Conservation (phyloP, 306 rosid genomes). For the Neltuma alba region DNA sequence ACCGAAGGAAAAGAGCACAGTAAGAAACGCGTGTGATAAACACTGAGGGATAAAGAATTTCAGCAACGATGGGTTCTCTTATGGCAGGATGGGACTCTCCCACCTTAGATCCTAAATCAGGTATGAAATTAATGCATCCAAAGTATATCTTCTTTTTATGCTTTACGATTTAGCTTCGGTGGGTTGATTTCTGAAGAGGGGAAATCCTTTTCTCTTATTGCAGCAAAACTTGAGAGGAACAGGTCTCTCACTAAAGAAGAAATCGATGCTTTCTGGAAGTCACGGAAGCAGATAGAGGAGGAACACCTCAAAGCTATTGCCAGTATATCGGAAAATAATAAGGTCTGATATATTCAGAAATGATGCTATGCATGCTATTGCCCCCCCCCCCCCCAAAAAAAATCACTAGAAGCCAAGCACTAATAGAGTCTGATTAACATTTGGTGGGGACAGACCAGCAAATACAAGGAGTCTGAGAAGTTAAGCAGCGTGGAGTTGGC, state of each 20-base stretch:
- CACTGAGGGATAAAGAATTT: not conserved
- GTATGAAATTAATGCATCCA: constrained; percentile 26
- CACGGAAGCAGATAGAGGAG: constrained; percentile 53
- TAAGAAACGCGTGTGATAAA: not conserved
- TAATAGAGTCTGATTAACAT: not conserved
- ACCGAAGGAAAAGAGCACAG: not conserved
- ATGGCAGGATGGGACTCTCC: constrained; percentile 81
- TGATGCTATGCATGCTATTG: too few relatives aligned
- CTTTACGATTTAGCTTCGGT: not conserved
- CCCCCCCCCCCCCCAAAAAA: too few relatives aligned
- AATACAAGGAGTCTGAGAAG: constrained; percentile 34
- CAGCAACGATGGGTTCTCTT: constrained; percentile 74
- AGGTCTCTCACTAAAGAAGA: constrained; percentile 66
- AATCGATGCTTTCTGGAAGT: constrained; percentile 62
- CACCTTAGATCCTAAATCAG: constrained; percentile 50
- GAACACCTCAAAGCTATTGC: constrained; percentile 60
- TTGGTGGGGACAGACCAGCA: constrained; percentile 11
- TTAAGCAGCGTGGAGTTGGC: constrained; percentile 43
- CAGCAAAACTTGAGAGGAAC: constrained; percentile 53
- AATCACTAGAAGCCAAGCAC: not conserved
- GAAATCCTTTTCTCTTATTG: not conserved
- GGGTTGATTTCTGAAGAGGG: not conserved
- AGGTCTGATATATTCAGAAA: too few relatives aligned
- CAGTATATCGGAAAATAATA: constrained; percentile 16
- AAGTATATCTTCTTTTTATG: not conserved